Evolutionary conservation across 2,329 filamentous ascomycete species (phyloP), one percentile per base, ranked within the genome.

Genomic region (Leptosphaerulina australis): DNA sequence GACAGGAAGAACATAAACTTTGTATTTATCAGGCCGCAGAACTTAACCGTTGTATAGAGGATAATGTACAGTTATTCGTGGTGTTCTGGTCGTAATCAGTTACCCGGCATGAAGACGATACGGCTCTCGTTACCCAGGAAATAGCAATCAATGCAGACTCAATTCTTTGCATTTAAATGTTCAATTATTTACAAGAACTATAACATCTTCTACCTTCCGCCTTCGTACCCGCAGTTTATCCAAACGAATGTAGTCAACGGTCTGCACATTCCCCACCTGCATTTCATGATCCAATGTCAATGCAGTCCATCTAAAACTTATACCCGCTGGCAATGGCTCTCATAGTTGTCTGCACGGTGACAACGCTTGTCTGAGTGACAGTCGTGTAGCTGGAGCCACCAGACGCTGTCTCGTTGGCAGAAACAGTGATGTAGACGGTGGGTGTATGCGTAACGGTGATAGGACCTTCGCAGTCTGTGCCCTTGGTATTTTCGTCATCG

Each of bases 401-500:
- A 14, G 35, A 53, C 1, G 59, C 53, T 1, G 44, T 47, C 20
- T 47, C 45, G 34, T 43, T 38, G 12, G 38, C 48, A 5, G 54
- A 48, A 20, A 57, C 58, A 30, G 63, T 67, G 7, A 67, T 57
- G 25, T 59, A 60, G 43, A 67, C 45, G 15, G 66, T 68, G 10
- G 64, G 64, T 1, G 66, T 68, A 44, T 66, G 50, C 3, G 66
- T 69, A 4, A 70, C 53, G 17, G 58, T 60, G 12, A 63, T 52
- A 3, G 62, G 60, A 1, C 55, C 47, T 33, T 58, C 56, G 60
- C 67, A 66, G 18, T 50, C 54, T 5, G 47, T 56, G n/a, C 53
- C 43, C 1, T 41, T 48, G 12, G 40, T 45, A 24, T 35, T 20
- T n/a, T 44, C n/a, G 20, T 12, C 22, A 20, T 6, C 14, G 34